These are phyloP conservation scores for Fraxinus paxiana DNA, from an alignment of 305 asterid species.

Conservation along the genomic window DNA sequence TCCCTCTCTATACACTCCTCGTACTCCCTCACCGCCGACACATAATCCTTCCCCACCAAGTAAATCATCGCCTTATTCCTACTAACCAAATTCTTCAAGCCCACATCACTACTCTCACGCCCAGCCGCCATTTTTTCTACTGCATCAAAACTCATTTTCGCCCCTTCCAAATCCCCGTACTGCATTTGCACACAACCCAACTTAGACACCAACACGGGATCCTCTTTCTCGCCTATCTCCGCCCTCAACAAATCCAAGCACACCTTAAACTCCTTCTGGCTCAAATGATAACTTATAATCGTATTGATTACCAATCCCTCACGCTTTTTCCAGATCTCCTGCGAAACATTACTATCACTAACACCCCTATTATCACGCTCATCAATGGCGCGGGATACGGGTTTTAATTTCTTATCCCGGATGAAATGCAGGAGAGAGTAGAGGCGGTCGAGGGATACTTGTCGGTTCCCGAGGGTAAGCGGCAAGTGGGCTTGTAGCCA, in stretches of 20 bases:
- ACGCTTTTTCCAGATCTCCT: constrained; percentile 59
- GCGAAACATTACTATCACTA: constrained; percentile 26
- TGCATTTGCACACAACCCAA: constrained; percentile 89
- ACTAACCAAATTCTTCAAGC: constrained; percentile 65
- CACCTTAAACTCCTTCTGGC: constrained; percentile 69
- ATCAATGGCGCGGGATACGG: not conserved
- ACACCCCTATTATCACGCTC: constrained; percentile 18
- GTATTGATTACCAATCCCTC: constrained; percentile 60
- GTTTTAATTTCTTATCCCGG: constrained; percentile 32
- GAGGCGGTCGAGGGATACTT: constrained; percentile 71
- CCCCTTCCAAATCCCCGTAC: constrained; percentile 87
- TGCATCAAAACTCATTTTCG: constrained; percentile 51
- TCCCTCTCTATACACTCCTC: constrained; percentile 85
- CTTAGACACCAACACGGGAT: constrained; percentile 60
- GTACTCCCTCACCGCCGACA: constrained; percentile 67
- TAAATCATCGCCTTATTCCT: constrained; percentile 83
- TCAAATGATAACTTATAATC: constrained; percentile 74
- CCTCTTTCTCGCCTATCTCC: constrained; percentile 44
- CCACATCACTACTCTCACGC: constrained; percentile 34
- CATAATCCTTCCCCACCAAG: constrained; percentile 46
- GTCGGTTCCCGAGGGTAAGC: constrained; percentile 68
- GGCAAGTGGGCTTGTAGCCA: constrained; percentile 88
- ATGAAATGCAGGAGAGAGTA: constrained; percentile 61
- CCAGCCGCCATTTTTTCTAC: constrained; percentile 49
- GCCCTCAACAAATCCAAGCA: constrained; percentile 61